These are phyloP conservation scores for Taxillus chinensis DNA, from an alignment of 164 flowering plant genomes.

Conservation along the genomic window DNA sequence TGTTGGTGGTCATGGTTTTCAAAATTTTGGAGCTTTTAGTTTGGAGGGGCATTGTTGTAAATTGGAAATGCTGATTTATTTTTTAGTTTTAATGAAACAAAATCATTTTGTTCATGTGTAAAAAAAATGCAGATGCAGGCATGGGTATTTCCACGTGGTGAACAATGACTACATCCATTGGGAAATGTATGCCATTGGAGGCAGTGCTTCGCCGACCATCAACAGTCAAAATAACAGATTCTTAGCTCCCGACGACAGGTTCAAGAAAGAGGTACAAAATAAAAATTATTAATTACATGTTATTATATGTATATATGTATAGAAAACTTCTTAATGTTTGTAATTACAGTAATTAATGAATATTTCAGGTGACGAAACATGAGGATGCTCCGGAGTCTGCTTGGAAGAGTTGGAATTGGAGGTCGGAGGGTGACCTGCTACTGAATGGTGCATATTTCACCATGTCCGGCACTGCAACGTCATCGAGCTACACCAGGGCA, in stretches of 20 bases:
- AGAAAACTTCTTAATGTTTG: no score
- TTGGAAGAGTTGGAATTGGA: conserved; percentile 83
- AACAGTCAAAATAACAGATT: conserved; percentile 81
- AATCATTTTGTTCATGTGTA: not conserved
- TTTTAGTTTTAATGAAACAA: no score
- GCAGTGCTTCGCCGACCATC: conserved; percentile 75
- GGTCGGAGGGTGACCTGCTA: conserved; percentile 66
- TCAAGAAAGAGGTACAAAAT: conserved; percentile 51
- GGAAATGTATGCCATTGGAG: conserved; percentile 93
- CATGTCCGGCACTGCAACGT: conserved; percentile 57
- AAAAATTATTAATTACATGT: not conserved
- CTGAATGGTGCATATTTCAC: conserved; percentile 75
- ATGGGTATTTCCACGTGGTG: conserved; percentile 86
- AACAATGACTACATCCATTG: conserved; percentile 91
- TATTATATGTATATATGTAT: no score
- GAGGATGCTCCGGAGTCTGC: conserved; percentile 73
- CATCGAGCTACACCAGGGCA: conserved; percentile 66
- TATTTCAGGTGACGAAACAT: conserved; percentile 57
- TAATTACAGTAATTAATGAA: no score
- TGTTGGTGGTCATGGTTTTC: no score
- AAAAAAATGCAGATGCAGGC: conserved; percentile 52
- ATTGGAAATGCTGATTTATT: no score
- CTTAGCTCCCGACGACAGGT: conserved; percentile 43
- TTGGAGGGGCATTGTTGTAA: no score
- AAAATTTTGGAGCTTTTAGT: no score